Conservation (phyloP, 331 rosid genomes). For the Malus hybrid region DNA sequence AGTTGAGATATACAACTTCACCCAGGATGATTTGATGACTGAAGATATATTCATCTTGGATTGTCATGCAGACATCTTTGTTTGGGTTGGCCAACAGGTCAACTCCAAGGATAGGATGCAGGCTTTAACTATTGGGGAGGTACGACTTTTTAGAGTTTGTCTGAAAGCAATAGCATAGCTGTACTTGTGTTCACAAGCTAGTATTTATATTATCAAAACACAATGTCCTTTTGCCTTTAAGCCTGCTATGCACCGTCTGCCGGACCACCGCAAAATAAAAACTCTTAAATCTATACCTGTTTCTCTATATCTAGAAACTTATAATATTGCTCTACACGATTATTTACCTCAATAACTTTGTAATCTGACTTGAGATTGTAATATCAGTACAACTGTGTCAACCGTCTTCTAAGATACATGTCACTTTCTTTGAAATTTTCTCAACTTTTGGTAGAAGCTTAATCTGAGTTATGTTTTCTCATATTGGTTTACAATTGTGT, state of each 20-base stretch:
- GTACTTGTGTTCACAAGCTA: background rate
- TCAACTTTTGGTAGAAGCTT: background rate
- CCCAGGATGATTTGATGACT: conserved; percentile 98
- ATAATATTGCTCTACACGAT: background rate
- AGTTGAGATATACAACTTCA: conserved; percentile 80
- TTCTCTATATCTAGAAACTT: background rate
- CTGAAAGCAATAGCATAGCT: conserved; percentile 10
- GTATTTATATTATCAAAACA: background rate
- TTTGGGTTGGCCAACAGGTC: conserved; percentile 94
- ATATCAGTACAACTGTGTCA: background rate
- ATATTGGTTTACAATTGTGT: conserved; percentile 1
- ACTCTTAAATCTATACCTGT: background rate
- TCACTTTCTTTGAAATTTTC: background rate
- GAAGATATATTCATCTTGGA: conserved; percentile 90
- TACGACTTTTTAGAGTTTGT: conserved; percentile 31
- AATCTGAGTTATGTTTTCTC: background rate
- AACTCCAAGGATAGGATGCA: conserved; percentile 62
- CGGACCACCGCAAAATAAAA: background rate
- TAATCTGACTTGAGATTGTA: background rate
- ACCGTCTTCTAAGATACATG: background rate
- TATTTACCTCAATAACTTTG: background rate
- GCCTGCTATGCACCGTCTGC: background rate
- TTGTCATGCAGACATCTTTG: conserved; percentile 76
- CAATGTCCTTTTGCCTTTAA: background rate
- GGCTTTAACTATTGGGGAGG: conserved; percentile 93